These are phyloP conservation scores for Lipomyces japonicus DNA, from an alignment of 805 yeast species.

Conservation along the genomic window DNA sequence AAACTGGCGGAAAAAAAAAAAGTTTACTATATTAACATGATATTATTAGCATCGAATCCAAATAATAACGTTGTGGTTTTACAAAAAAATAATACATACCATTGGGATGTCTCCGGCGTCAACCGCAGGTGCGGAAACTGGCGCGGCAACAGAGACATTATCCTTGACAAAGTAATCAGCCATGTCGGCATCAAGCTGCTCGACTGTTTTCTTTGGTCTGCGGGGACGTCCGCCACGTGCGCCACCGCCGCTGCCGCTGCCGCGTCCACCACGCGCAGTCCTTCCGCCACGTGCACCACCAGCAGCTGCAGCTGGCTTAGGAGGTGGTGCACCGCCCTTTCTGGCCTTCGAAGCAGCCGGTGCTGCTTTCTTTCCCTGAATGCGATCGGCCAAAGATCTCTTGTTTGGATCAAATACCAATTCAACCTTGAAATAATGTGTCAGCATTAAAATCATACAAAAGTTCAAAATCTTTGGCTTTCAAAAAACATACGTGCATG, in stretches of 20 bases:
- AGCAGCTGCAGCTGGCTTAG: conserved; percentile 16
- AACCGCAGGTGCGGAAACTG: conserved; percentile 13
- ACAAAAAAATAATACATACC: conserved; percentile 11
- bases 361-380: conserved; percentile 15
- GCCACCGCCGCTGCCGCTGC: too few species aligned
- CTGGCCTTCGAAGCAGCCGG: conserved; percentile 13
- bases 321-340: conserved; percentile 14
- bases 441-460: neutral
- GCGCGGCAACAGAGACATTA: conserved; percentile 22
- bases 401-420: conserved; percentile 75
- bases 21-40: neutral
- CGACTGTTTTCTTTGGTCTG: conserved; percentile 70
- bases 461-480: too few species aligned
- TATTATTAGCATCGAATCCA: neutral
- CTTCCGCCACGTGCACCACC: conserved; percentile 20
- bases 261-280: conserved; percentile 32
- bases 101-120: conserved; percentile 31
- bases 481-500: conserved; percentile 48
- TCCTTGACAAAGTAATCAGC: conserved; percentile 69
- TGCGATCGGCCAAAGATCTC: conserved; percentile 29
- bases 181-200: conserved; percentile 97
- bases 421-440: conserved; percentile 47
- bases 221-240: conserved; percentile 28
- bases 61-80: neutral
- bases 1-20: too few species aligned